phyloP scores from a whole-genome alignment of 129 eudicot species.

The Artemisia annua region DNA sequence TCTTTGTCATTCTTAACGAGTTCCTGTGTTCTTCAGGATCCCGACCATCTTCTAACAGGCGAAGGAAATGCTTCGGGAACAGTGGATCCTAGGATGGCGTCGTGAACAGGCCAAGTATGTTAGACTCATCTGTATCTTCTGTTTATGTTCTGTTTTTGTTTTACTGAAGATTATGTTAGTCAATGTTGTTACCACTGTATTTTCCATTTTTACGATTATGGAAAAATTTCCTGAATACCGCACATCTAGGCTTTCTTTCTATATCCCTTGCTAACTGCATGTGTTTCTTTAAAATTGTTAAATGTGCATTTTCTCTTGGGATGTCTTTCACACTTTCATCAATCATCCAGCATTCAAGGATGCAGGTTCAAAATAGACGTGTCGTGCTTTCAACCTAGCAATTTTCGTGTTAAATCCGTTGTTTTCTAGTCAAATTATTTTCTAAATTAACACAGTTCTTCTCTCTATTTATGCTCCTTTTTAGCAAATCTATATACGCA shows the following conservation, averaged over 20 bases:
- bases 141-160: background rate
- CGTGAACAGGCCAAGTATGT: constrained; percentile 47
- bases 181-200: too few species aligned
- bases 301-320: background rate
- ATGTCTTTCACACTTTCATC: background rate
- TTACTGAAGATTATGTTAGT: background rate
- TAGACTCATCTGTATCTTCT: background rate
- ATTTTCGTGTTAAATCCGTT: background rate
- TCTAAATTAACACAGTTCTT: too few species aligned
- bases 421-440: too few species aligned
- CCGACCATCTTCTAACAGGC: constrained; percentile 71
- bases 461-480: too few species aligned
- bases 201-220: too few species aligned
- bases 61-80: constrained; percentile 88
- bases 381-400: background rate
- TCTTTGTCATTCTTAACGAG: background rate
- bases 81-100: constrained; percentile 68
- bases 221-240: too few species aligned
- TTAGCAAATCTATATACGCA: too few species aligned
- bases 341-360: background rate
- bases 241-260: too few species aligned
- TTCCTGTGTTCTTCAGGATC: constrained; percentile 53
- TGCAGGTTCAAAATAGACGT: background rate
- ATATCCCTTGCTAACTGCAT: too few species aligned
- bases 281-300: background rate